Percentiles rank a stretch among this genome's conserved stretches.
Evolutionary conservation across 2,329 filamentous ascomycete genomes (phyloP).

Genomic region (Stachybotrys elegans): DNA sequence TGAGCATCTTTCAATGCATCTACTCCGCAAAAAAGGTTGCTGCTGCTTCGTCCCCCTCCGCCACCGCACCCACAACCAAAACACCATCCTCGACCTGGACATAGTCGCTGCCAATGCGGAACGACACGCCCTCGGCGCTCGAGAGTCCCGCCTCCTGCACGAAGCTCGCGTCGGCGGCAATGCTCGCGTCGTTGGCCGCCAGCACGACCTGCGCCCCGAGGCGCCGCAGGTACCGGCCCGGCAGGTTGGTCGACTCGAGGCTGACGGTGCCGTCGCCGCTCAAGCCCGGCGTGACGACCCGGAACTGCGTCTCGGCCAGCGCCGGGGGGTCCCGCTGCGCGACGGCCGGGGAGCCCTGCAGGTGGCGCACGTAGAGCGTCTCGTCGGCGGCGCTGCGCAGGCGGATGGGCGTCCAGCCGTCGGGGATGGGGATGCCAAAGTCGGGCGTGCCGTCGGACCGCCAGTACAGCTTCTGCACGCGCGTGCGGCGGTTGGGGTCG

Average conservation of each 20-base stretch:
- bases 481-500: constrained; percentile 17
- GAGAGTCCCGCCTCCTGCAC: constrained; percentile 14
- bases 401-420: constrained; percentile 14
- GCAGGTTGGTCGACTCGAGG: constrained; percentile 16
- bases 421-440: constrained; percentile 21
- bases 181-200: constrained; percentile 1
- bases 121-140: constrained; percentile 21
- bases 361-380: constrained; percentile 10
- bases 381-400: constrained; percentile 10
- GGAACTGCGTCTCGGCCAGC: constrained; percentile 17
- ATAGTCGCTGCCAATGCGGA: constrained; percentile 2
- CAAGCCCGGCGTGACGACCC: constrained; percentile 15
- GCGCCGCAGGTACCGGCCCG: constrained; percentile 13
- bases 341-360: not conserved
- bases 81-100: not conserved
- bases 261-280: constrained; percentile 14
- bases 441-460: constrained; percentile 21
- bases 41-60: not conserved
- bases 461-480: constrained; percentile 26
- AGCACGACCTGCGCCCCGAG: constrained; percentile 8
- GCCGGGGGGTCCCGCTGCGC: constrained; percentile 1
- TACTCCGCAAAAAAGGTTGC: constrained; percentile 3
- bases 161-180: constrained; percentile 12
- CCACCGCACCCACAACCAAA: not conserved
- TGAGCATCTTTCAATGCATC: no score